Evolutionary conservation across 1,284 basidiomycete species (phyloP), one percentile per base, ranked within the genome.

Genomic region (Pseudozyma flocculosa): DNA sequence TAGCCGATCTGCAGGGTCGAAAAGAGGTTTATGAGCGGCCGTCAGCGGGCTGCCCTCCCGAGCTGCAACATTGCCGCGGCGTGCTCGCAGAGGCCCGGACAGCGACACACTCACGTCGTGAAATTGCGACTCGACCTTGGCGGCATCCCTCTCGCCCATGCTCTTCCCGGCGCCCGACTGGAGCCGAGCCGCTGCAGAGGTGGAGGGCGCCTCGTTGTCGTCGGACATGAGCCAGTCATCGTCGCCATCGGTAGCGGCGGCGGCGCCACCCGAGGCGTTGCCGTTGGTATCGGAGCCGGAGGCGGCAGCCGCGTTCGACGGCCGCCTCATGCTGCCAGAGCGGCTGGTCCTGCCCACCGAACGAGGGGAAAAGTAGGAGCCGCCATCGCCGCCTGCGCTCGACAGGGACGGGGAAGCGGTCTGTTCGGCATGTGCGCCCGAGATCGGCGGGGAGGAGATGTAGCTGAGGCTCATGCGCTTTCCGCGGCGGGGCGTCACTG

Each of bases 1-100:
- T 92, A 92, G 2, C 90, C 90, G 19, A 84, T 84, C 90, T 92
- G 24, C 9, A 36, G 23, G 19, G 24, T 37, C n/a, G 32, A 44
- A n/a, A 37, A 13, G 32, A 36, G 3, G 0, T 36, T 2, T 1
- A 26, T 18, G 21, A 23, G n/a, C n/a, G n/a, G n/a, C n/a, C 10
- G 40, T n/a, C 11, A 34, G 32, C 32, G 17, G 17, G 32, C 11
- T 10, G 32, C 17, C 40, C 10, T 10, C n/a, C 40, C n/a, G 10
- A n/a, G n/a, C n/a, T n/a, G n/a, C n/a, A n/a, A n/a, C n/a, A n/a
- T n/a, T n/a, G n/a, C n/a, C n/a, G n/a, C n/a, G n/a, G n/a, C n/a
- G n/a, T n/a, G n/a, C n/a, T n/a, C n/a, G n/a, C n/a, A n/a, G n/a
- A n/a, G n/a, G n/a, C n/a, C n/a, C n/a, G n/a, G n/a, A n/a, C n/a